These are phyloP conservation scores for Chlorophyllum brunneum DNA, from an alignment of 768 basidiomycete species.

Conservation along the genomic window DNA sequence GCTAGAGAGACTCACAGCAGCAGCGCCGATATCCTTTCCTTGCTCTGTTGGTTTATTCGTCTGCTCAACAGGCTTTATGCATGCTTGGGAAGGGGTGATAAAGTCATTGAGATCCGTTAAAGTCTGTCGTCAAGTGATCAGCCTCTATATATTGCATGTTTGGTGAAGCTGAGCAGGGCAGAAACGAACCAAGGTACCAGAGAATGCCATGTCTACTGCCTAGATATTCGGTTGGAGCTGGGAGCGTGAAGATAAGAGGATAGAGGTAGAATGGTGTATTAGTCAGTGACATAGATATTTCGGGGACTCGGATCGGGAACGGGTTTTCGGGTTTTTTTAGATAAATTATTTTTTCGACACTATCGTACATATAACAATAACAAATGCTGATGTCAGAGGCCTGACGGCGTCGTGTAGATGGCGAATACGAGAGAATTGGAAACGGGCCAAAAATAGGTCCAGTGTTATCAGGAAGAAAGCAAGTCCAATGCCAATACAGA, in stretches of 20 bases:
- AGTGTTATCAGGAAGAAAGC: too few species aligned
- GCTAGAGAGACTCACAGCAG: conserved; percentile 27
- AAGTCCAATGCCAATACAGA: too few species aligned
- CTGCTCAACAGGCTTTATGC: conserved; percentile 88
- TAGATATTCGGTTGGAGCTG: background rate
- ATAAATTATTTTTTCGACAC: too few species aligned
- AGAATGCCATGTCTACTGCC: conserved; percentile 68
- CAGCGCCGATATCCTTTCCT: conserved; percentile 30
- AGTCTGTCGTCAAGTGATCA: conserved; percentile 43
- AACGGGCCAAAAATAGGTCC: background rate
- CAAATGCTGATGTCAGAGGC: too few species aligned
- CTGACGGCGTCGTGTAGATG: too few species aligned
- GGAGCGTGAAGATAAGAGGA: background rate
- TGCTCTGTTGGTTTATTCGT: conserved; percentile 26
- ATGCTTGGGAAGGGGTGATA: conserved; percentile 92
- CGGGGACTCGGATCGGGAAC: conserved; percentile 9
- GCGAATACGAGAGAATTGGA: background rate
- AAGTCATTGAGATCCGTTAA: conserved; percentile 96
- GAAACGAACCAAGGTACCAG: conserved; percentile 72
- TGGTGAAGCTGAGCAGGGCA: background rate
- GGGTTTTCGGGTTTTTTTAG: background rate
- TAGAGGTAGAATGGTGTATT: conserved; percentile 6
- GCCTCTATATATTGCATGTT: conserved; percentile 9
- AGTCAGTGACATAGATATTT: conserved; percentile 13
- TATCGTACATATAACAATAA: too few species aligned